phyloP scores from a whole-genome alignment of 1,139 yeast genomes.

The Taphrina flavorubra region DNA sequence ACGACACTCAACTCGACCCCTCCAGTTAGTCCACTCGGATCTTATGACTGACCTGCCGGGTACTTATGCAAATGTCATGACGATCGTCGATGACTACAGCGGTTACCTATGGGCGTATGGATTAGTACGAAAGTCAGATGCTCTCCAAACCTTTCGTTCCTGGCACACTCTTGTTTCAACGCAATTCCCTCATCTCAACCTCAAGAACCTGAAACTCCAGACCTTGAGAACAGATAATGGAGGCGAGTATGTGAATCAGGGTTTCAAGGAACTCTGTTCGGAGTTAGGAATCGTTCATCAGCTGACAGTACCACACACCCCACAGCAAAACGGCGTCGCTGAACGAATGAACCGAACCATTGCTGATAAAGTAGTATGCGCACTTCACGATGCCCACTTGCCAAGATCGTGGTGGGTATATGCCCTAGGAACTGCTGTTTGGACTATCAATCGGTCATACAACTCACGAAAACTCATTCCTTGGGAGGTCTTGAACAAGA shows the following conservation, averaged over 20 bases:
- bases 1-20: too few relatives aligned
- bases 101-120: neutral
- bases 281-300: neutral
- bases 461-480: neutral
- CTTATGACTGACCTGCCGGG: neutral
- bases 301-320: conserved; percentile 8
- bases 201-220: too few relatives aligned
- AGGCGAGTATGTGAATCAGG: neutral
- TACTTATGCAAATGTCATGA: neutral
- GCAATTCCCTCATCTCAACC: too few relatives aligned
- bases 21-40: neutral
- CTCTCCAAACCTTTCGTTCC: too few relatives aligned
- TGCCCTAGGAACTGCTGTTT: neutral
- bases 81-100: neutral
- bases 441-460: neutral
- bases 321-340: conserved; percentile 42
- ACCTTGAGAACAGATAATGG: neutral
- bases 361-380: neutral
- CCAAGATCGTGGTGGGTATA: neutral
- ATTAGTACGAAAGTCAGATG: too few relatives aligned
- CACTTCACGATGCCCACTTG: neutral
- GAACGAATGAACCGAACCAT: conserved; percentile 40
- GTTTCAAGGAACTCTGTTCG: neutral
- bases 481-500: neutral
- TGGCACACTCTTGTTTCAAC: neutral